Conservation (phyloP, 345 rosid species). For the Camelina hispida region DNA sequence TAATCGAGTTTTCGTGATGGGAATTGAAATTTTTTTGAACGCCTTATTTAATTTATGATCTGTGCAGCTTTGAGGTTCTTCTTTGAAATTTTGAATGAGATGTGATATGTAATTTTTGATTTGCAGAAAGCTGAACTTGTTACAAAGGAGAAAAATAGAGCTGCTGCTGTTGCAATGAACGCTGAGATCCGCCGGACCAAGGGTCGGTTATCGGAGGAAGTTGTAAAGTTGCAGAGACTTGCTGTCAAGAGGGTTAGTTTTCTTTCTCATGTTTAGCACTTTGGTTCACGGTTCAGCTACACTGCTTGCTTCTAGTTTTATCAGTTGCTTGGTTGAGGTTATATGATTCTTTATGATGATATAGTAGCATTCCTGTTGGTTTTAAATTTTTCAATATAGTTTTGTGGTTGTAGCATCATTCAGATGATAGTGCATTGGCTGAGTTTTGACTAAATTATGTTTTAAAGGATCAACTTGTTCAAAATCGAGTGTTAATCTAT, state of each 20-base stretch:
- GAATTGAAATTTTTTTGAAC: background rate
- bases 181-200: conserved; percentile 97
- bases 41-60: background rate
- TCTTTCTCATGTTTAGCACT: conserved; percentile 23
- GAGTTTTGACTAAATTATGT: conserved; percentile 18
- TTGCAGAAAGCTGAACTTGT: conserved; percentile 87
- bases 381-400: background rate
- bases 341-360: background rate
- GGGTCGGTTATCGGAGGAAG: conserved; percentile 87
- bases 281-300: conserved; percentile 6
- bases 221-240: conserved; percentile 91
- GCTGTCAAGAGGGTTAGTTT: conserved; percentile 78
- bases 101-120: conserved; percentile 5
- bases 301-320: conserved; percentile 10
- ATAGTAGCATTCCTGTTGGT: background rate
- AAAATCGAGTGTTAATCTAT: background rate
- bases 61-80: background rate
- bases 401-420: conserved; percentile 13
- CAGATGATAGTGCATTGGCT: background rate
- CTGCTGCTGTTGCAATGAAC: conserved; percentile 88
- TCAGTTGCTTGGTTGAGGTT: conserved; percentile 14
- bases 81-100: background rate
- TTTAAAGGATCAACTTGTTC: background rate
- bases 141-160: conserved; percentile 80
- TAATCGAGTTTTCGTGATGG: conserved; percentile 1